Evolutionary conservation across 257 asterid genomes (phyloP).

Genomic region (Agastache rugosa): DNA sequence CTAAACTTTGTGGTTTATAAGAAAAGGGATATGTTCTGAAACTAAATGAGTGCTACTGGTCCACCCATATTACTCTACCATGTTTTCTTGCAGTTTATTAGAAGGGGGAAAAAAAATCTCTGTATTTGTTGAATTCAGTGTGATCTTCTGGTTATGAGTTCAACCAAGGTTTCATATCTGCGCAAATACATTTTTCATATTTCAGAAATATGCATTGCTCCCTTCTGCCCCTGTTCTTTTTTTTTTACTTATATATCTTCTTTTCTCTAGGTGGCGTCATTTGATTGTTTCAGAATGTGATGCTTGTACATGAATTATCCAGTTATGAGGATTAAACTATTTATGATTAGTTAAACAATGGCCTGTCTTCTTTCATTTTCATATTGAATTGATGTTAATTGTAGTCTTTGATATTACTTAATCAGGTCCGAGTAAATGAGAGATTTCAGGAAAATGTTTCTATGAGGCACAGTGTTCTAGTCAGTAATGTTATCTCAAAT

Average conservation of each 20-base stretch:
- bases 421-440: slow-evolving; percentile 89
- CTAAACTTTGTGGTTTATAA: no score
- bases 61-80: slow-evolving; percentile 16
- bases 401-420: slow-evolving; percentile 25
- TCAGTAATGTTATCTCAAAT: slow-evolving; percentile 78
- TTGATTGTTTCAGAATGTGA: slow-evolving; percentile 23
- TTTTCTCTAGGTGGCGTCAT: slow-evolving; percentile 9
- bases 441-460: slow-evolving; percentile 85
- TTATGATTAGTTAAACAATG: slow-evolving; percentile 26
- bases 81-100: slow-evolving; percentile 11
- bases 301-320: neutral
- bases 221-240: neutral
- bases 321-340: neutral
- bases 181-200: slow-evolving; percentile 3
- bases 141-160: slow-evolving; percentile 26
- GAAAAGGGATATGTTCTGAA: no score
- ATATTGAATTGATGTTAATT: slow-evolving; percentile 19
- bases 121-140: neutral
- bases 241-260: neutral
- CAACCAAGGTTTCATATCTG: slow-evolving; percentile 9
- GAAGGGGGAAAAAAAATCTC: neutral
- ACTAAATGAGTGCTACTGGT: slow-evolving; percentile 17
- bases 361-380: slow-evolving; percentile 28
- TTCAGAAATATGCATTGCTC: neutral
- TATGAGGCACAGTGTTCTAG: slow-evolving; percentile 85